These are phyloP conservation scores for Aspergillus japonicus DNA, from an alignment of 2,329 filamentous ascomycete genomes.

Conservation along the genomic window DNA sequence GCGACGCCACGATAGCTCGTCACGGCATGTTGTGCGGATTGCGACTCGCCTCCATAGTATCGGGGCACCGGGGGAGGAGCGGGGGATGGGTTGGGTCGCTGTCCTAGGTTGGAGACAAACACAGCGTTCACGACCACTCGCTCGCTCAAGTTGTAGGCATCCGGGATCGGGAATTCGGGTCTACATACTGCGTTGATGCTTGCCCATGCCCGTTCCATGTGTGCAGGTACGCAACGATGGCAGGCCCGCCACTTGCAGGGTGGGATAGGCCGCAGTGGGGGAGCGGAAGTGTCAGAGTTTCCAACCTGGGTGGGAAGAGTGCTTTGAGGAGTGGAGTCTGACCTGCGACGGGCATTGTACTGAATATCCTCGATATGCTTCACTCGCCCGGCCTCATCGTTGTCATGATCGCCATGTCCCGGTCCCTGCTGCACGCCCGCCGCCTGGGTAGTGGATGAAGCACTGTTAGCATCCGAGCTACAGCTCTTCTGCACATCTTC, in stretches of 20 bases:
- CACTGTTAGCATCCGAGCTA: background rate
- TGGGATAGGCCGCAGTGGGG: background rate
- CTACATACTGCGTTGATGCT: conserved; percentile 46
- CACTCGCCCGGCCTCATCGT: background rate
- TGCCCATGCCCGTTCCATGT: conserved; percentile 44
- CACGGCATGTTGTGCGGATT: background rate
- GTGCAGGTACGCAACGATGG: conserved; percentile 17
- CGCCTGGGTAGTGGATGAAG: background rate
- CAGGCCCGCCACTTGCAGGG: conserved; percentile 19
- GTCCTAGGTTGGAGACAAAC: conserved; percentile 23
- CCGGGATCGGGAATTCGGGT: conserved; percentile 23
- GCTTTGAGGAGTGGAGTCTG: background rate
- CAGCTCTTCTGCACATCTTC: background rate
- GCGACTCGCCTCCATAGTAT: background rate
- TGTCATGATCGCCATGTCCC: background rate
- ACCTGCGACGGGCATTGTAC: background rate
- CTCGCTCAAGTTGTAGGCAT: conserved; percentile 30
- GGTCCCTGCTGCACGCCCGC: conserved; percentile 5
- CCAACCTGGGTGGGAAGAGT: background rate
- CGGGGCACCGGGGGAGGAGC: background rate
- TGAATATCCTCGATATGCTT: conserved; percentile 2
- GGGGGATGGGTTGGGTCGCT: background rate
- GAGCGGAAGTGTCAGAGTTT: background rate
- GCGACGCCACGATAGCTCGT: background rate
- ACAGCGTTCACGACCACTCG: conserved; percentile 28